Percentiles rank a stretch among this genome's conserved stretches.
Evolutionary conservation across 2,329 filamentous ascomycete genomes (phyloP).

Genomic region (Leptographium radiaticola): DNA sequence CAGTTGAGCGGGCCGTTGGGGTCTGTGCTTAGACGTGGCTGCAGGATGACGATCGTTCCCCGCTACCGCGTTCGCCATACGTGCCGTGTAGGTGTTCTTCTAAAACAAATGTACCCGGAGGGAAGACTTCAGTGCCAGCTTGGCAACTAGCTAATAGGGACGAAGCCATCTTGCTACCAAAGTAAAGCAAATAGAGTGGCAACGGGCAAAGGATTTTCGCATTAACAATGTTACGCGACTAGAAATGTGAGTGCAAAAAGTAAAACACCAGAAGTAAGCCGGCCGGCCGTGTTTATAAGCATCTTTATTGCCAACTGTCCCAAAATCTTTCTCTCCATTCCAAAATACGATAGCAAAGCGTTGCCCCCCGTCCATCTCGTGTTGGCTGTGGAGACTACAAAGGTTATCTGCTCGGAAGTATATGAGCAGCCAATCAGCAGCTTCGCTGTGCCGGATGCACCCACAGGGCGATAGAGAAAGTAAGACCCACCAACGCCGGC

Average conservation of each 20-base stretch:
- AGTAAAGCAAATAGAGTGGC: too few species aligned
- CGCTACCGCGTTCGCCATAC: background rate
- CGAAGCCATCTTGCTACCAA: background rate
- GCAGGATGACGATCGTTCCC: background rate
- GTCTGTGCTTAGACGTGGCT: slow-evolving; percentile 1
- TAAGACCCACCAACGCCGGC: background rate
- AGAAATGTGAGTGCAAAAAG: too few species aligned
- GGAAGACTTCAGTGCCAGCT: background rate
- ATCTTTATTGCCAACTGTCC: too few species aligned
- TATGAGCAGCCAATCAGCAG: background rate
- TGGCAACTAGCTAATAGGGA: background rate
- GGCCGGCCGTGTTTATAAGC: too few species aligned
- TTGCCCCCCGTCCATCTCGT: background rate
- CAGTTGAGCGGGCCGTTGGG: slow-evolving; percentile 16
- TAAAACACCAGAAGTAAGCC: too few species aligned
- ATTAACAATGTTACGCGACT: too few species aligned
- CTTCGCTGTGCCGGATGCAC: background rate
- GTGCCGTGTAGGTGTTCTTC: background rate
- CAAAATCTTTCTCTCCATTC: background rate
- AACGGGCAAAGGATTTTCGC: too few species aligned
- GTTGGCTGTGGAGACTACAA: background rate
- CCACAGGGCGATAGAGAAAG: too few species aligned
- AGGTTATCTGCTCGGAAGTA: background rate
- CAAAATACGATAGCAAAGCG: background rate
- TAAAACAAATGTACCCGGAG: background rate